Evolutionary conservation across 768 basidiomycete genomes (phyloP).

Genomic region (Lactarius tabidus): DNA sequence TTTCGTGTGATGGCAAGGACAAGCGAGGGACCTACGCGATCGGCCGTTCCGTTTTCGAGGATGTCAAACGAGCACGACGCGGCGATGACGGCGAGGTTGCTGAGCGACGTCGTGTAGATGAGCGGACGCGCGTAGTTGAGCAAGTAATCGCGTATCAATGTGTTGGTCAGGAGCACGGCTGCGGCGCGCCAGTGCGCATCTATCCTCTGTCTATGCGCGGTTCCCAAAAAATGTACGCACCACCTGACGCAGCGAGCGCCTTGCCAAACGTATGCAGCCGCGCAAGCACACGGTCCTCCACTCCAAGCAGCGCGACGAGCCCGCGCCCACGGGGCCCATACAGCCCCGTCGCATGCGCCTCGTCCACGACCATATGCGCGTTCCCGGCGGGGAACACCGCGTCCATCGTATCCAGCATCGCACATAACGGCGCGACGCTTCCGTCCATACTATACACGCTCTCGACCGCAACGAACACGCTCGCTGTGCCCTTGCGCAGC

Average conservation of each 20-base stretch:
- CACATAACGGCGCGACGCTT: conserved; percentile 70
- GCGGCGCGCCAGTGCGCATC: background rate
- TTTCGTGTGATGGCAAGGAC: conserved; percentile 17
- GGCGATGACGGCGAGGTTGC: conserved; percentile 70
- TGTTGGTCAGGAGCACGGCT: conserved; percentile 76
- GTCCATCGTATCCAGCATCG: conserved; percentile 62
- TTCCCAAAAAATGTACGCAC: conserved; percentile 42
- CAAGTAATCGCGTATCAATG: conserved; percentile 74
- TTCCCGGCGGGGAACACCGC: conserved; percentile 57
- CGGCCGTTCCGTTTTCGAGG: conserved; percentile 61
- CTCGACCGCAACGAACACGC: conserved; percentile 82
- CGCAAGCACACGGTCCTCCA: conserved; percentile 68
- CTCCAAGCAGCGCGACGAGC: conserved; percentile 61
- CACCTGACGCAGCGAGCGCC: conserved; percentile 79
- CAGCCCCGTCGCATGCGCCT: conserved; percentile 90
- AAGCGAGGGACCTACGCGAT: conserved; percentile 43
- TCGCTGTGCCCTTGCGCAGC: conserved; percentile 40
- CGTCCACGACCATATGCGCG: conserved; percentile 79
- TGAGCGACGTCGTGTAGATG: conserved; percentile 87
- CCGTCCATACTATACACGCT: conserved; percentile 96
- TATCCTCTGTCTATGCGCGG: background rate
- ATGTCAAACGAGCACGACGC: conserved; percentile 77
- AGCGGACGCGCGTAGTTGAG: conserved; percentile 89
- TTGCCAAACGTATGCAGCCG: conserved; percentile 93
- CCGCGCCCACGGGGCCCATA: conserved; percentile 80